Evolutionary conservation across 768 basidiomycete genomes (phyloP).

Genomic region (Hysterangium stoloniferum): DNA sequence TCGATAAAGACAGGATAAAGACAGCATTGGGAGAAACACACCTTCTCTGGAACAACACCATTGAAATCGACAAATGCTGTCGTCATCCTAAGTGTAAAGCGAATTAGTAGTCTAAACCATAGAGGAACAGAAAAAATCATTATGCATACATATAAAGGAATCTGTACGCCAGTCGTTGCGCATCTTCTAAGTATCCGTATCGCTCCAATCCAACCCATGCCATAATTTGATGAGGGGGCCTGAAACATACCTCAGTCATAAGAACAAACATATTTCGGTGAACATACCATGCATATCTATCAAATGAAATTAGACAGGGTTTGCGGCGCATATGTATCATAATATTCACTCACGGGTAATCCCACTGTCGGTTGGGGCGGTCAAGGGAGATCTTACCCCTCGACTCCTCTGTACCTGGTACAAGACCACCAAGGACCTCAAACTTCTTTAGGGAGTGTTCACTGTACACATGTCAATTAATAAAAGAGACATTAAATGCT

Average conservation of each 20-base stretch:
- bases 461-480: slow-evolving; percentile 31
- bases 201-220: slow-evolving; percentile 95
- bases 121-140: slow-evolving; percentile 7
- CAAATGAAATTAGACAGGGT: slow-evolving; percentile 14
- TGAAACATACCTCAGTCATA: slow-evolving; percentile 18
- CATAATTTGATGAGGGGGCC: slow-evolving; percentile 99
- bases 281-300: slow-evolving; percentile 61
- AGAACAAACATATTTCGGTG: background rate
- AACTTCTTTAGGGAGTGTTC: slow-evolving; percentile 88
- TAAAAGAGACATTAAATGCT: slow-evolving; percentile 3
- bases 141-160: slow-evolving; percentile 98
- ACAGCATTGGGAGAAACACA: slow-evolving; percentile 20
- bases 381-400: slow-evolving; percentile 93
- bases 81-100: slow-evolving; percentile 60
- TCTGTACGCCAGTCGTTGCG: slow-evolving; percentile 87
- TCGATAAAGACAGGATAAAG: background rate
- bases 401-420: slow-evolving; percentile 94
- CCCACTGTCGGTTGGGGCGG: slow-evolving; percentile 98
- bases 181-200: slow-evolving; percentile 91
- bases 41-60: slow-evolving; percentile 97
- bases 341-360: slow-evolving; percentile 69
- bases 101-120: background rate
- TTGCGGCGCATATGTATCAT: slow-evolving; percentile 3
- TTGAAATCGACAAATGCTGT: slow-evolving; percentile 95
- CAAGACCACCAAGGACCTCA: slow-evolving; percentile 90